These are phyloP conservation scores for Jatropha multifida DNA, from an alignment of 441 rosid species.

Conservation along the genomic window DNA sequence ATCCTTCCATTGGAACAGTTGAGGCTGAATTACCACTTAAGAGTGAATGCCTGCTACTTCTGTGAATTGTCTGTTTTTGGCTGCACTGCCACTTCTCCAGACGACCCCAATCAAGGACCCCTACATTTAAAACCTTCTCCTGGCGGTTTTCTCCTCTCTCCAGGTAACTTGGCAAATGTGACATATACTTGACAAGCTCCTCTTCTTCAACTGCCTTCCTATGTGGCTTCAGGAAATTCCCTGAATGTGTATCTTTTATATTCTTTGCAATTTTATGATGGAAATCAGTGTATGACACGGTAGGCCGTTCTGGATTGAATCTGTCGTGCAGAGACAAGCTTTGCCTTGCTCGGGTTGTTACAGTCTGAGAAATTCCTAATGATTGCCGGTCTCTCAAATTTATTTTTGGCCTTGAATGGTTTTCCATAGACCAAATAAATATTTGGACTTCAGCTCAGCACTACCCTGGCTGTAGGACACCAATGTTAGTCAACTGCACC, in stretches of 20 bases:
- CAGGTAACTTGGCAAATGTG: constrained; percentile 78
- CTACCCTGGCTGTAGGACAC: constrained; percentile 1
- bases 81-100: constrained; percentile 79
- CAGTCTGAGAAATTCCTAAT: constrained; percentile 28
- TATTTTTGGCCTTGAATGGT: constrained; percentile 28
- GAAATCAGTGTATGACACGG: constrained; percentile 47
- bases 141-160: constrained; percentile 55
- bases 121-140: constrained; percentile 72
- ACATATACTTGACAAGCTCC: constrained; percentile 93
- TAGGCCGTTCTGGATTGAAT: constrained; percentile 44
- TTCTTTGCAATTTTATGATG: constrained; percentile 44
- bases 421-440: constrained; percentile 44
- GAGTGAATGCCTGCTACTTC: constrained; percentile 48
- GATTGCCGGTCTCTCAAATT: constrained; percentile 29
- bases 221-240: constrained; percentile 31
- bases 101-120: constrained; percentile 92
- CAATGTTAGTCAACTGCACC: constrained; percentile 1
- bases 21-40: constrained; percentile 56
- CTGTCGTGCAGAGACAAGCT: constrained; percentile 36
- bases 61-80: constrained; percentile 43
- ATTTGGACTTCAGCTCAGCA: constrained; percentile 14
- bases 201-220: constrained; percentile 43
- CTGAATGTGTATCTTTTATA: constrained; percentile 34
- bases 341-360: constrained; percentile 28
- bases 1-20: constrained; percentile 51